These are phyloP conservation scores for Akebia trifoliata DNA, from an alignment of 164 flowering plant genomes.

Conservation along the genomic window DNA sequence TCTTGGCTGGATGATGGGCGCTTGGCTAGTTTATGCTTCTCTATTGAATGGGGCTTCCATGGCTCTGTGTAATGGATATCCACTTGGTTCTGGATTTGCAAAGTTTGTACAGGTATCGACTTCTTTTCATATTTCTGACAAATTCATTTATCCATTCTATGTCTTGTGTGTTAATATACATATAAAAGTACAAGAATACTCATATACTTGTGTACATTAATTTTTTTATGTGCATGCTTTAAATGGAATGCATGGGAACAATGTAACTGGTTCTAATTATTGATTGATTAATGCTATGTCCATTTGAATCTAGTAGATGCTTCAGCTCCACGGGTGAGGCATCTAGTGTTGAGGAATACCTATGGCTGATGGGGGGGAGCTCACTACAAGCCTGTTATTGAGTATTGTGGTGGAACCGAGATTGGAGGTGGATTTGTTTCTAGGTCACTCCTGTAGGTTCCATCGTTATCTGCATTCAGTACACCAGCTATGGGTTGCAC, in stretches of 20 bases:
- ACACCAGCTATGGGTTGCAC: slow-evolving; percentile 86
- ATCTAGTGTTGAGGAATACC: slow-evolving; percentile 79
- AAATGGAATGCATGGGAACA: neutral
- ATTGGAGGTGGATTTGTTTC: slow-evolving; percentile 86
- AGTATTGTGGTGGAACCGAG: slow-evolving; percentile 95
- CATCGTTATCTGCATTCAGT: slow-evolving; percentile 83
- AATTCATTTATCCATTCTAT: no score
- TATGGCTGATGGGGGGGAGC: slow-evolving; percentile 94
- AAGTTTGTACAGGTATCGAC: slow-evolving; percentile 77
- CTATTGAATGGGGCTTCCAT: no score
- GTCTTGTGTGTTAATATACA: no score
- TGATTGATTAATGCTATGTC: slow-evolving; percentile 4
- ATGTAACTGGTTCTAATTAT: neutral
- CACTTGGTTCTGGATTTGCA: slow-evolving; percentile 76
- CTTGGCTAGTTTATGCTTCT: slow-evolving; percentile 89
- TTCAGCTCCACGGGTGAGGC: slow-evolving; percentile 93
- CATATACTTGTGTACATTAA: neutral
- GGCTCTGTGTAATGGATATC: no score
- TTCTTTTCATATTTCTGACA: neutral
- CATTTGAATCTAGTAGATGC: slow-evolving; percentile 44
- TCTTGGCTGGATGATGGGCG: no score
- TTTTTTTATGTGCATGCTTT: neutral
- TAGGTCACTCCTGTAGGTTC: slow-evolving; percentile 76
- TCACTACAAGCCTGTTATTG: slow-evolving; percentile 77
- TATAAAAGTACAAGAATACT: no score